Evolutionary conservation across 352 stramenopile genomes (phyloP).

Genomic region (Globisporangium lucens): DNA sequence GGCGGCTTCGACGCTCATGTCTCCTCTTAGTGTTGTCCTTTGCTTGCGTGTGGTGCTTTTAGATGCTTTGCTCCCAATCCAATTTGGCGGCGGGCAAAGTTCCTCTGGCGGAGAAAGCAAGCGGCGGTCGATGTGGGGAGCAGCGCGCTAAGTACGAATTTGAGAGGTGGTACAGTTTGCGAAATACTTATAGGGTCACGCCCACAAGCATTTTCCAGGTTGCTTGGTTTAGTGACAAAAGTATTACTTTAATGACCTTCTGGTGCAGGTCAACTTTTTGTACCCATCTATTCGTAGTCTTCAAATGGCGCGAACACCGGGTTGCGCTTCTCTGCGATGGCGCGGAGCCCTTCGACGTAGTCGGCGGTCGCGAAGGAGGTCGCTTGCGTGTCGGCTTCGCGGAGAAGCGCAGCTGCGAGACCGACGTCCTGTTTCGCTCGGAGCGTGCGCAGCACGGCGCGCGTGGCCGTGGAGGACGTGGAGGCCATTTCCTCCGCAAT

Average conservation of each 20-base stretch:
- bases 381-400: slow-evolving; percentile 76
- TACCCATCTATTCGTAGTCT: slow-evolving; percentile 26
- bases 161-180: neutral
- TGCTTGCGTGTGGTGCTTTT: neutral
- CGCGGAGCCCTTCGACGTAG: slow-evolving; percentile 77
- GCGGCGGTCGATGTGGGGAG: neutral
- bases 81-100: neutral
- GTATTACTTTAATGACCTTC: no score
- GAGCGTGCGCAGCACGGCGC: slow-evolving; percentile 60
- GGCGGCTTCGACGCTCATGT: slow-evolving; percentile 46
- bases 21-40: neutral
- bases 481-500: slow-evolving; percentile 59
- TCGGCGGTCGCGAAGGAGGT: slow-evolving; percentile 78
- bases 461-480: slow-evolving; percentile 65
- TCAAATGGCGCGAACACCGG: slow-evolving; percentile 56
- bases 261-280: neutral
- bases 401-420: slow-evolving; percentile 57
- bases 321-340: slow-evolving; percentile 58
- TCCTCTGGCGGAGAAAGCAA: neutral
- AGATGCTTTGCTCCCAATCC: slow-evolving; percentile 1
- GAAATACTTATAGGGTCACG: neutral
- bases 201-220: slow-evolving; percentile 9
- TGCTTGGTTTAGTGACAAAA: no score
- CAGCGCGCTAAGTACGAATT: neutral
- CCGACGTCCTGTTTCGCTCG: slow-evolving; percentile 63